These are phyloP conservation scores for Yarrowia sp. DNA, from an alignment of 805 yeast genomes.

Conservation along the genomic window DNA sequence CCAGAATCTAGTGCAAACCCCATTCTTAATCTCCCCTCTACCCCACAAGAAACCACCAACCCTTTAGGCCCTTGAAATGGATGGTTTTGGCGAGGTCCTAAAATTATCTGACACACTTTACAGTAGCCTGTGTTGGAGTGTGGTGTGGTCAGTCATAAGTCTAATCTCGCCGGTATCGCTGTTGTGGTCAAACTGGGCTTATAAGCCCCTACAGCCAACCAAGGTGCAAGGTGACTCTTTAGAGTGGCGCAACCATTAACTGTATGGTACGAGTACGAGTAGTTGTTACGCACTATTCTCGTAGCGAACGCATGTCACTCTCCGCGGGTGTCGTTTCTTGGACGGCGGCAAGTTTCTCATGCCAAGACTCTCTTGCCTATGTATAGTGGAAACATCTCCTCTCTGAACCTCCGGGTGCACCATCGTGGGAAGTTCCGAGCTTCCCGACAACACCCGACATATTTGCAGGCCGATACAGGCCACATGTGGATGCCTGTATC, in stretches of 20 bases:
- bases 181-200: background rate
- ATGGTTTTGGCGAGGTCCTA: background rate
- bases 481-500: background rate
- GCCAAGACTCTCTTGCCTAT: background rate
- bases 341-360: background rate
- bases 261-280: too few relatives aligned
- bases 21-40: background rate
- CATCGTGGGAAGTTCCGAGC: background rate
- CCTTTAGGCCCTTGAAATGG: background rate
- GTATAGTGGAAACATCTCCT: background rate
- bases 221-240: slow-evolving; percentile 4
- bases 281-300: background rate
- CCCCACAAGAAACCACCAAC: background rate
- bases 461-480: background rate
- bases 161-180: background rate
- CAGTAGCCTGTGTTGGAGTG: background rate
- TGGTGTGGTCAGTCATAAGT: background rate
- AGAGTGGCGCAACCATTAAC: too few relatives aligned
- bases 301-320: background rate
- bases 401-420: background rate
- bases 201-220: too few relatives aligned
- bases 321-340: background rate
- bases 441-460: slow-evolving; percentile 11
- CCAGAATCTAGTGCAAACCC: background rate
- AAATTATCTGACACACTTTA: background rate